Conservation (phyloP, 352 stramenopile species). For the Pythium insidiosum region DNA sequence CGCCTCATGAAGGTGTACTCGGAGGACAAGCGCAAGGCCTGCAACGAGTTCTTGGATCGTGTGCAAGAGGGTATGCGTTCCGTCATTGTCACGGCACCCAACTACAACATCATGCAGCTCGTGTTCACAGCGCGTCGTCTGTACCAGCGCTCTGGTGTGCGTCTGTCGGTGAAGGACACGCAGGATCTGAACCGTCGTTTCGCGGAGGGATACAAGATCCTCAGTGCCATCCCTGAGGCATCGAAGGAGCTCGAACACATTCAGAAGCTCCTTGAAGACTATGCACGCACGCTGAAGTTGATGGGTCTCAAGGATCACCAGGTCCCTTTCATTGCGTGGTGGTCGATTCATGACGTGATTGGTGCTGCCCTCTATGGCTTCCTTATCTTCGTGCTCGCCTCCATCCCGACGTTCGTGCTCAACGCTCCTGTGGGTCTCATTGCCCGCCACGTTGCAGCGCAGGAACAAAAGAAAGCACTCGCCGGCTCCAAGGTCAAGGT, state of each 20-base stretch:
- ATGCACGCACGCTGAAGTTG: slow-evolving; percentile 75
- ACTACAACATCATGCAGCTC: slow-evolving; percentile 95
- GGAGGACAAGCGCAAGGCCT: slow-evolving; percentile 72
- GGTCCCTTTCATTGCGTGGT: slow-evolving; percentile 82
- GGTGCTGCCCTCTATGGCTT: slow-evolving; percentile 81
- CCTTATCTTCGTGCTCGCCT: slow-evolving; percentile 84
- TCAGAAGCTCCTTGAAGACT: slow-evolving; percentile 74
- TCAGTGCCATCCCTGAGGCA: slow-evolving; percentile 59
- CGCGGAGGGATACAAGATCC: slow-evolving; percentile 84
- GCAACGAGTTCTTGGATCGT: slow-evolving; percentile 75
- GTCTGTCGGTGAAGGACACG: slow-evolving; percentile 84
- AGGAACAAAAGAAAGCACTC: slow-evolving; percentile 77
- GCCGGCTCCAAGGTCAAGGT: slow-evolving; percentile 90
- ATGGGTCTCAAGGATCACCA: slow-evolving; percentile 91
- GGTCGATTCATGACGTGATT: slow-evolving; percentile 84
- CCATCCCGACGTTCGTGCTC: slow-evolving; percentile 87
- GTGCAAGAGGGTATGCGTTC: slow-evolving; percentile 82
- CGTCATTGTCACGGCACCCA: slow-evolving; percentile 96
- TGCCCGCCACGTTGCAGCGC: slow-evolving; percentile 65
- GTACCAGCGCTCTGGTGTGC: slow-evolving; percentile 87
- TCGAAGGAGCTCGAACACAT: slow-evolving; percentile 49
- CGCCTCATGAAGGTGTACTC: slow-evolving; percentile 86
- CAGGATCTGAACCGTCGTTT: slow-evolving; percentile 90
- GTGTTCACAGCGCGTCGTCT: slow-evolving; percentile 94
- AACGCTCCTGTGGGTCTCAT: slow-evolving; percentile 87